These are phyloP conservation scores for Alternaria sp. DNA, from an alignment of 2,329 filamentous ascomycete genomes.

Conservation along the genomic window DNA sequence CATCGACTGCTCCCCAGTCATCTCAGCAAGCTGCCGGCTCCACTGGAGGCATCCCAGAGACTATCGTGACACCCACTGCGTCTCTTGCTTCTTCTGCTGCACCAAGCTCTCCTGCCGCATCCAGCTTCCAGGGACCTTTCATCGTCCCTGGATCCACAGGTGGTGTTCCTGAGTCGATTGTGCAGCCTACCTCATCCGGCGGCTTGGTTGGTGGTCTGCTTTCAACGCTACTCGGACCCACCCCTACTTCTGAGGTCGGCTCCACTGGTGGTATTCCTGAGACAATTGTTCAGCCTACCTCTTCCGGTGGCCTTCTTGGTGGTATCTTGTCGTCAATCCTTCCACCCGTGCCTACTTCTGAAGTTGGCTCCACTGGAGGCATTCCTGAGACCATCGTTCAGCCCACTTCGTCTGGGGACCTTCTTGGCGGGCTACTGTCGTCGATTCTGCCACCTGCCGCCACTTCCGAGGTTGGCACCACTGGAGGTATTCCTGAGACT, in stretches of 20 bases:
- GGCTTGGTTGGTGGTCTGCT: slow-evolving; percentile 19
- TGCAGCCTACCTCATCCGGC: slow-evolving; percentile 19
- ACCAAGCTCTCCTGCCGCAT: slow-evolving; percentile 15
- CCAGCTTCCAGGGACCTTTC: slow-evolving; percentile 32
- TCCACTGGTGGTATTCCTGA: slow-evolving; percentile 34
- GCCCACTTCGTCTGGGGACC: slow-evolving; percentile 10
- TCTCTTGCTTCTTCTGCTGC: slow-evolving; percentile 12
- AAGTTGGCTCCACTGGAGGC: slow-evolving; percentile 20
- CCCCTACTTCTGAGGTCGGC: slow-evolving; percentile 17
- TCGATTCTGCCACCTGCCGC: slow-evolving; percentile 15
- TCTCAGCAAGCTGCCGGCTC: slow-evolving; percentile 17
- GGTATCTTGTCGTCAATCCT: slow-evolving; percentile 13
- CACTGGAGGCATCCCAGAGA: slow-evolving; percentile 23
- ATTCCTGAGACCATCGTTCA: slow-evolving; percentile 18
- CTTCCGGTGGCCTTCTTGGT: slow-evolving; percentile 7
- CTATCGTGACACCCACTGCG: slow-evolving; percentile 23
- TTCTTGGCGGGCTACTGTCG: slow-evolving; percentile 17
- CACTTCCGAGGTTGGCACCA: slow-evolving; percentile 20
- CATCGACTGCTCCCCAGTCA: slow-evolving; percentile 8
- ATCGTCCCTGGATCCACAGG: slow-evolving; percentile 33
- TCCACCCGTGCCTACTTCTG: slow-evolving; percentile 19
- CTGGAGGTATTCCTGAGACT: slow-evolving; percentile 20
- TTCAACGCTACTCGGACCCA: slow-evolving; percentile 21
- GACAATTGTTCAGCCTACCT: slow-evolving; percentile 21
- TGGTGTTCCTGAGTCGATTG: slow-evolving; percentile 13